A percentile compares a stretch with the other conserved stretches of the same genome.
Conservation (phyloP, 2,329 filamentous ascomycete genomes). For the Xylaria hypoxylon region DNA sequence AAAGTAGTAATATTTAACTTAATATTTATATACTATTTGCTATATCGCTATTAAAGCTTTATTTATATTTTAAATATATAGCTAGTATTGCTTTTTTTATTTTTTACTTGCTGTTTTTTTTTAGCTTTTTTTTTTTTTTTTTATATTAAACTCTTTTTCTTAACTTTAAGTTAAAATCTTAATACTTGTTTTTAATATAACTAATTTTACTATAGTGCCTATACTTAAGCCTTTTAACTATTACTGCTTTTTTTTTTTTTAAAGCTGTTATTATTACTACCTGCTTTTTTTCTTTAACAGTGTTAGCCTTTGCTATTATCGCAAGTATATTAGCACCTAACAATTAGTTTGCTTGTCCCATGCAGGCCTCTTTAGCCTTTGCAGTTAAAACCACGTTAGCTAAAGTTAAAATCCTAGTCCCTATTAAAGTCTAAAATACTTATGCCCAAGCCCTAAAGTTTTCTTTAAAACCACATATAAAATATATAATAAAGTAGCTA, state of each 20-base stretch:
- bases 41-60: no score
- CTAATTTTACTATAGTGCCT: not conserved
- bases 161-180: no score
- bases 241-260: constrained; percentile 2
- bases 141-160: no score
- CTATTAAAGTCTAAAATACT: constrained; percentile 15
- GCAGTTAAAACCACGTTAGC: not conserved
- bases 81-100: no score
- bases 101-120: no score
- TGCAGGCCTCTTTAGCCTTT: constrained; percentile 2
- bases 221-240: constrained; percentile 1
- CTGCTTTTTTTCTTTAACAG: not conserved
- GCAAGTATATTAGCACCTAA: not conserved
- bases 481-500: no score
- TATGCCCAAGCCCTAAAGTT: constrained; percentile 2
- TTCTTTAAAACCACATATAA: not conserved
- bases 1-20: no score
- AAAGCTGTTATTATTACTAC: no score
- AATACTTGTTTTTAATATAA: no score
- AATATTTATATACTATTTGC: no score
- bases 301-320: not conserved
- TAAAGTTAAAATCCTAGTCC: not conserved
- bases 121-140: no score
- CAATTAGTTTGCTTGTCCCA: not conserved
- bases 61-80: no score